Conservation (phyloP, 768 basidiomycete species). For the Inosperma sp. region DNA sequence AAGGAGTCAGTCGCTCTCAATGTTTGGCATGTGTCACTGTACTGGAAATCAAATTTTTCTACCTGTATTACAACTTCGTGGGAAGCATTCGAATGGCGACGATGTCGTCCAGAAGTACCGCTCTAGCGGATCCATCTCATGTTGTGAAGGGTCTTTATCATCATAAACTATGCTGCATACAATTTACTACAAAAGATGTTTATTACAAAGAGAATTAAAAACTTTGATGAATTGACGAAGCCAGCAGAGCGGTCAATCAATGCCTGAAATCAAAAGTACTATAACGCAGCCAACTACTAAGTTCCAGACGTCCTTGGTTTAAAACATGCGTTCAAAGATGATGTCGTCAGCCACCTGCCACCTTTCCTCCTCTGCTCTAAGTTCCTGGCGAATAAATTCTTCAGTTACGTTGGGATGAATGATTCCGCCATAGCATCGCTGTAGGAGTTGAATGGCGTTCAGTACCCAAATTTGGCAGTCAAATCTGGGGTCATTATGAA, state of each 20-base stretch:
- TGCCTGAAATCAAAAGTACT: not conserved
- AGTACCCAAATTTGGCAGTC: conserved; percentile 30
- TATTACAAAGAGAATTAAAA: too few relatives aligned
- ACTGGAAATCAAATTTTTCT: conserved; percentile 58
- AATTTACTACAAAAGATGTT: too few relatives aligned
- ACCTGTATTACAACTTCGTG: conserved; percentile 73
- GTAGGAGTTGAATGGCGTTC: conserved; percentile 20
- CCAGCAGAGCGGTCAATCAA: not conserved
- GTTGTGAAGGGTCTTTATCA: too few relatives aligned
- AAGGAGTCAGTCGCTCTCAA: conserved; percentile 66
- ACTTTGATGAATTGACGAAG: too few relatives aligned
- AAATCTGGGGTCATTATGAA: conserved; percentile 20
- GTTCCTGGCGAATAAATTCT: conserved; percentile 7
- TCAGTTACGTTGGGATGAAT: conserved; percentile 3
- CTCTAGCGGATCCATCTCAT: too few relatives aligned
- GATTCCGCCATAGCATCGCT: conserved; percentile 10
- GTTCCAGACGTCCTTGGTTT: not conserved
- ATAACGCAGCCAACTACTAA: too few relatives aligned
- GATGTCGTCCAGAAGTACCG: too few relatives aligned
- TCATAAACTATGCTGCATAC: too few relatives aligned
- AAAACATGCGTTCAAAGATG: conserved; percentile 1
- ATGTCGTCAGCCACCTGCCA: conserved; percentile 12
- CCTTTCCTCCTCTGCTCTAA: conserved; percentile 8
- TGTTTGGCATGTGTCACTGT: too few relatives aligned
- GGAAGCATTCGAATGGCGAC: conserved; percentile 26